These are phyloP conservation scores for Triangularia verruculosa DNA, from an alignment of 2,329 filamentous ascomycete genomes.

Conservation along the genomic window DNA sequence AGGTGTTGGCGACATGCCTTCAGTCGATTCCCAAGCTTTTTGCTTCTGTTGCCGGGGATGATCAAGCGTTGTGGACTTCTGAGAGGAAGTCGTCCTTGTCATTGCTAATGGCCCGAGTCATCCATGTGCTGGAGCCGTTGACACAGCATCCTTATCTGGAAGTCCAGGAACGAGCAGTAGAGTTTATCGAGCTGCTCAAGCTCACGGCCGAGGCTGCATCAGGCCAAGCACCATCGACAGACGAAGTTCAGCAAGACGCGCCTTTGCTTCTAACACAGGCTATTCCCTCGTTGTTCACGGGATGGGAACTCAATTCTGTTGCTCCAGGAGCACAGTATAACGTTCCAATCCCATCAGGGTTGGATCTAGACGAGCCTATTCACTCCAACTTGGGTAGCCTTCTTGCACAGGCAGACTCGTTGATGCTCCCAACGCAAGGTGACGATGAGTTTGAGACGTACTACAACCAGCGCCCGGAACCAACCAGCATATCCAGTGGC, in stretches of 20 bases:
- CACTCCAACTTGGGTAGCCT: constrained; percentile 69
- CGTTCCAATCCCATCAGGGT: constrained; percentile 71
- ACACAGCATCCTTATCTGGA: constrained; percentile 82
- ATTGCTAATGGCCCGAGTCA: constrained; percentile 75
- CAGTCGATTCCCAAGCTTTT: constrained; percentile 88
- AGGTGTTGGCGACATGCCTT: constrained; percentile 72
- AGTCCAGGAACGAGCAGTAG: constrained; percentile 90
- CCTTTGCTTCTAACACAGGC: constrained; percentile 86
- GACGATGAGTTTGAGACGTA: constrained; percentile 67
- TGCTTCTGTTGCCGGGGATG: constrained; percentile 64
- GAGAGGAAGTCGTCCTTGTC: constrained; percentile 71
- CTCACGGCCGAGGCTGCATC: constrained; percentile 78
- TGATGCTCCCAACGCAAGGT: constrained; percentile 49
- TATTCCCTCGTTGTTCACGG: constrained; percentile 81
- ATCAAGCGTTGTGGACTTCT: constrained; percentile 64
- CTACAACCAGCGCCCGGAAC: constrained; percentile 56
- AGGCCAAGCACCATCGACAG: constrained; percentile 58
- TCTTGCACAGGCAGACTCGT: constrained; percentile 56
- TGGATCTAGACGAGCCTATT: constrained; percentile 80
- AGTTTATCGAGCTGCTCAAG: constrained; percentile 86
- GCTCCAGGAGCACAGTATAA: constrained; percentile 78
- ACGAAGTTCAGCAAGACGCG: constrained; percentile 58
- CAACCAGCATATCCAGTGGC: constrained; percentile 48
- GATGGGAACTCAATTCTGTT: constrained; percentile 89
- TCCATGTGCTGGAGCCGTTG: constrained; percentile 77